phyloP scores from a whole-genome alignment of 352 stramenopile species.

The Albugo laibachii region DNA sequence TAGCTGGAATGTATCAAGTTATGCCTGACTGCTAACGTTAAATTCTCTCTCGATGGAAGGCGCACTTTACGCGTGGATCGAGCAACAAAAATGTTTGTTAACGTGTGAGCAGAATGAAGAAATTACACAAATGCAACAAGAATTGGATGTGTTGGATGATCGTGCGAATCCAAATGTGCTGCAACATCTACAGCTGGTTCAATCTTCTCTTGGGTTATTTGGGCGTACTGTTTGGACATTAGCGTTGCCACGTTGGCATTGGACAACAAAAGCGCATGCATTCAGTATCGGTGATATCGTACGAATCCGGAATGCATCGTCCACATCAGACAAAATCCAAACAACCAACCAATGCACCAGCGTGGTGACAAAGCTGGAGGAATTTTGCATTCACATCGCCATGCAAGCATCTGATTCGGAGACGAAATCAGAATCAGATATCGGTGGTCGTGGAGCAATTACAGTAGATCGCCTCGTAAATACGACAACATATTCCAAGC shows the following conservation, averaged over 20 bases:
- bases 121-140: constrained; percentile 23
- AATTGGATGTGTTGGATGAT: constrained; percentile 31
- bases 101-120: constrained; percentile 42
- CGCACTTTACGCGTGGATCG: constrained; percentile 34
- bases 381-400: constrained; percentile 32
- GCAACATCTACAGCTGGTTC: constrained; percentile 16
- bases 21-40: too few relatives aligned
- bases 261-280: constrained; percentile 42
- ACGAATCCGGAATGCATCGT: constrained; percentile 20
- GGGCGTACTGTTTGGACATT: constrained; percentile 38
- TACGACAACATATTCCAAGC: constrained; percentile 67
- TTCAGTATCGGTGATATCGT: constrained; percentile 75
- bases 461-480: constrained; percentile 73
- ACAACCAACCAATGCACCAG: constrained; percentile 16
- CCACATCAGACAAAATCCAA: constrained; percentile 10
- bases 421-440: constrained; percentile 16
- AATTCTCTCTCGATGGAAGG: neutral
- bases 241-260: constrained; percentile 17
- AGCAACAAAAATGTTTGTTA: constrained; percentile 22
- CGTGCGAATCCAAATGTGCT: constrained; percentile 52
- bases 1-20: too few relatives aligned
- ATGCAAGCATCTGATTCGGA: constrained; percentile 35
- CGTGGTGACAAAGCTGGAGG: constrained; percentile 43
- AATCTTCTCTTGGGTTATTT: constrained; percentile 39
- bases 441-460: constrained; percentile 6